phyloP scores from a whole-genome alignment of 129 eudicot genomes.

The Daucus carota region DH1_v3.0 NC_030381.2:35898001-35898500 shows the following conservation, averaged over 20 bases:
- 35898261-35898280: conserved; percentile 61
- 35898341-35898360: background rate
- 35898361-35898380: too few relatives aligned
- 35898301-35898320: conserved; percentile 66
- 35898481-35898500: too few relatives aligned
- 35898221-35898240: conserved; percentile 41
- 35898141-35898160: too few relatives aligned
- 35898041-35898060: too few relatives aligned
- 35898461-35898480: too few relatives aligned
- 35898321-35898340: conserved; percentile 45
- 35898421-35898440: background rate
- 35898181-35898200: conserved; percentile 17
- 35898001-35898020: too few relatives aligned
- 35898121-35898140: background rate
- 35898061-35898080: too few relatives aligned
- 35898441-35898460: too few relatives aligned
- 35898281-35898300: conserved; percentile 53
- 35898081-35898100: background rate
- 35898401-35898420: too few relatives aligned
- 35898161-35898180: background rate
- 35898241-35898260: conserved; percentile 32
- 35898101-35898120: background rate
- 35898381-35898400: too few relatives aligned
- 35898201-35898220: conserved; percentile 45
- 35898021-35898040: too few relatives aligned